phyloP scores from a whole-genome alignment of 108 stramenopile species.

The Skeletonema menzelii region DNA sequence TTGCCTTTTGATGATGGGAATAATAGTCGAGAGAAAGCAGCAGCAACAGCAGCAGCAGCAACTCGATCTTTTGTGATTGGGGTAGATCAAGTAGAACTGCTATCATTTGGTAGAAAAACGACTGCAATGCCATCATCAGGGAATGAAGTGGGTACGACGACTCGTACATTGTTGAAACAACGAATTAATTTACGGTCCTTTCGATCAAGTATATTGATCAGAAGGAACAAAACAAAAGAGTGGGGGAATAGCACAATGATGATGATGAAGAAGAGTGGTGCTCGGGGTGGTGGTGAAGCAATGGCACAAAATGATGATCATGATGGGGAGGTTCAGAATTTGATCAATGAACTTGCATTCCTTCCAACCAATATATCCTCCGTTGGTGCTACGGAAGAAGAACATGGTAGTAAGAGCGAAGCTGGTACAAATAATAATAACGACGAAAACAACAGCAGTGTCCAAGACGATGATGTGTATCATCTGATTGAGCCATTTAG shows the following conservation, averaged over 20 bases:
- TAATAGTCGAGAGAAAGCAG: neutral
- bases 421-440: neutral
- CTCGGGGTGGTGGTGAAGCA: too few relatives aligned
- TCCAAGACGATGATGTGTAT: neutral
- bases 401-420: neutral
- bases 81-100: slow-evolving; percentile 21
- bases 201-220: neutral
- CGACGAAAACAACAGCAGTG: neutral
- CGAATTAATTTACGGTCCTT: slow-evolving; percentile 20
- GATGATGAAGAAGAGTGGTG: neutral
- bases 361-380: neutral
- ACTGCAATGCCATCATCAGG: neutral
- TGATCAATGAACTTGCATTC: neutral
- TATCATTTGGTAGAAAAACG: slow-evolving; percentile 33
- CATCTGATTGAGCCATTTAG: slow-evolving; percentile 45
- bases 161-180: slow-evolving; percentile 10
- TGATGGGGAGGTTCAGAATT: neutral
- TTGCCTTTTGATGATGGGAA: neutral
- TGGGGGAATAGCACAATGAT: neutral
- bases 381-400: neutral
- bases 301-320: too few relatives aligned
- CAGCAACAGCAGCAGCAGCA: neutral
- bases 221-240: neutral
- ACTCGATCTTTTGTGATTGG: slow-evolving; percentile 13
- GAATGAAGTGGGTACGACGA: neutral